Percentiles rank a stretch among this genome's conserved stretches.
Conservation (phyloP, 2,329 filamentous ascomycete genomes). For the Aspergillus hortae region DNA sequence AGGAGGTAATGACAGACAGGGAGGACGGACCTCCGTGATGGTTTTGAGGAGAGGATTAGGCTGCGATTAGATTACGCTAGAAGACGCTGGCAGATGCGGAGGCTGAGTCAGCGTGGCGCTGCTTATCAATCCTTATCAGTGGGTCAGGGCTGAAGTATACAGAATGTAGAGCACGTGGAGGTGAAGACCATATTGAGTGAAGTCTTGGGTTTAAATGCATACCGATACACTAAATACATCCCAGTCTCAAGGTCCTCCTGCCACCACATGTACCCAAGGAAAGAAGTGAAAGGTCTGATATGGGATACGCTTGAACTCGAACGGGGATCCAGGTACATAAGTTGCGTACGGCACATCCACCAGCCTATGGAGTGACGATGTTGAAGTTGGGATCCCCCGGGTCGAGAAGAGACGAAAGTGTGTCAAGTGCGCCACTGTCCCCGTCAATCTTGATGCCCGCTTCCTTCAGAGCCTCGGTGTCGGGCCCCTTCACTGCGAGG, state of each 20-base stretch:
- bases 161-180: too few relatives aligned
- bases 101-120: constrained; percentile 14
- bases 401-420: constrained; percentile 1
- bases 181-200: too few relatives aligned
- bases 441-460: constrained; percentile 2
- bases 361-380: constrained; percentile 5
- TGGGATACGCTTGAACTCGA: too few relatives aligned
- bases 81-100: constrained; percentile 24
- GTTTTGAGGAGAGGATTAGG: not conserved
- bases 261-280: too few relatives aligned
- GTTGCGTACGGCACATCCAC: too few relatives aligned
- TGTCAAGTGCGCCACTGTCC: not conserved
- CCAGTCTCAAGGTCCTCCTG: too few relatives aligned
- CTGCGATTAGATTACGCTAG: constrained; percentile 5
- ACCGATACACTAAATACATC: too few relatives aligned
- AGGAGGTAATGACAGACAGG: not conserved
- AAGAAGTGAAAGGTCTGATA: too few relatives aligned
- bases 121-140: constrained; percentile 11
- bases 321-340: too few relatives aligned
- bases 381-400: constrained; percentile 7
- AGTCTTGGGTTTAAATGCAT: too few relatives aligned
- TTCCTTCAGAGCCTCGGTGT: not conserved
- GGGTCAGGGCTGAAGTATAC: too few relatives aligned
- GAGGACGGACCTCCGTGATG: not conserved
- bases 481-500: constrained; percentile 2